Conservation (phyloP, 1,284 basidiomycete genomes). For the Sanguinoderma infundibulare region DNA sequence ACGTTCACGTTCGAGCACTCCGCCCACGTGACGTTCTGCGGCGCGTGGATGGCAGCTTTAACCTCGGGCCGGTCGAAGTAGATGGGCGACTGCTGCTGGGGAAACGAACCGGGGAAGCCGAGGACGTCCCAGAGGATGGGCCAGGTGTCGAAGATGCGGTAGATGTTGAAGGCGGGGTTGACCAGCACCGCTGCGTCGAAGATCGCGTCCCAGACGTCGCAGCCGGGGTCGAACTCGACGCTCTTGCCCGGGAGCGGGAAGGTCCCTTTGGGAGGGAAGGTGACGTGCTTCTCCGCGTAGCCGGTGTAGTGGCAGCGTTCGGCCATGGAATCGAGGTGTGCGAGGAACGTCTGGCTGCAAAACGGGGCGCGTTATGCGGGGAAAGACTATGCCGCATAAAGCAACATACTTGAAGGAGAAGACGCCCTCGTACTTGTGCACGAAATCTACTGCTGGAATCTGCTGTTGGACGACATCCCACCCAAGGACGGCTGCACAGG, state of each 20-base stretch:
- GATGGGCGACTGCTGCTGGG: conserved; percentile 47
- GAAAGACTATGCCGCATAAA: background rate
- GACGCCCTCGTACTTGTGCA: conserved; percentile 69
- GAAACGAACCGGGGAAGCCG: conserved; percentile 74
- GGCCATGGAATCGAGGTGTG: conserved; percentile 57
- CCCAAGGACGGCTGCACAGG: conserved; percentile 45
- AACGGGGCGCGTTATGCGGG: background rate
- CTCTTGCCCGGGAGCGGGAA: conserved; percentile 65
- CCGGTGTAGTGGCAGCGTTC: conserved; percentile 63
- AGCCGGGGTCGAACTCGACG: conserved; percentile 48
- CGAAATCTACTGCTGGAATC: conserved; percentile 72
- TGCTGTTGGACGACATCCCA: conserved; percentile 66
- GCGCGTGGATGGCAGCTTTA: conserved; percentile 76
- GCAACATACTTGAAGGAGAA: conserved; percentile 68
- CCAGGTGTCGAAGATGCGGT: conserved; percentile 73
- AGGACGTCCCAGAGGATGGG: conserved; percentile 77
- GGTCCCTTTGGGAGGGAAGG: conserved; percentile 63
- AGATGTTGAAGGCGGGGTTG: conserved; percentile 80
- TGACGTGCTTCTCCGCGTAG: conserved; percentile 65
- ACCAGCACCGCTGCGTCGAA: conserved; percentile 60
- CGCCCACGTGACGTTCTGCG: conserved; percentile 60
- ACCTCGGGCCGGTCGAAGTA: conserved; percentile 78
- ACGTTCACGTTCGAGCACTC: conserved; percentile 67
- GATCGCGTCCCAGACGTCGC: conserved; percentile 70
- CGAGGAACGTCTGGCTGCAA: conserved; percentile 64